Evolutionary conservation across 2,329 filamentous ascomycete species (phyloP), one percentile per base, ranked within the genome.

Genomic region (Dothidotthia symphoricarpi): DNA sequence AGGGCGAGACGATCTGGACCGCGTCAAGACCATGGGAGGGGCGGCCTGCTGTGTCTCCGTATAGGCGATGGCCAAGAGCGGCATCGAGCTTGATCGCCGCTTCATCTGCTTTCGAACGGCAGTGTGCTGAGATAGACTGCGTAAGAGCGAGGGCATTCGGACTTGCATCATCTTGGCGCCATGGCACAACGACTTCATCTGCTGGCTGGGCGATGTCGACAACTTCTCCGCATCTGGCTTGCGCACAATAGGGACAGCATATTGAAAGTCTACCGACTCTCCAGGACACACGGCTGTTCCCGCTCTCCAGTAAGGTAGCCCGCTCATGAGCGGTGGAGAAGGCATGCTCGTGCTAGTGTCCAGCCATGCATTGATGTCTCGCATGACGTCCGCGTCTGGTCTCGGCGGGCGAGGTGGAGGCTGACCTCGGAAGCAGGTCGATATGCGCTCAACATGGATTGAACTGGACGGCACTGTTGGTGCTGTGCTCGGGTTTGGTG

Each of bases 321-420:
- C 63, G 5, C 47, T 43, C 63, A 66, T 66, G 13, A 66, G 37
- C 3, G 55, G 53, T 29, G 55, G 51, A 7, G 56, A 51, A 1
- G 57, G 50, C n/a, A 45, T 52, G 17, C 34, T 51, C 24, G 48
- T 41, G 37, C 54, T 64, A 6, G 57, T 49, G 24, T 64, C 60
- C 2, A 66, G 45, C 63, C 63, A 65, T 29, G 55, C 59, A 31
- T 61, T 51, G 11, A 66, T 51, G 28, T 65, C 47, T 9, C 52
- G 52, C 10, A 58, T 44, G 9, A 57, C 40, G 24, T 36, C 46
- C 1, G 61, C 55, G n/a, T 57, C 45, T 16, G 59, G 54, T 37
- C 61, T 47, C 8, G 51, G 36, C 16, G 49, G 53, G 7, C 51
- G 50, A 19, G 47, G 45, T n/a, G 59, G 53, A 25, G 52, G 43